A percentile compares a stretch with the other conserved stretches of the same genome.
Conservation (phyloP, 192 early-diverging fungal species). For the Backusella tuberculispora region DNA sequence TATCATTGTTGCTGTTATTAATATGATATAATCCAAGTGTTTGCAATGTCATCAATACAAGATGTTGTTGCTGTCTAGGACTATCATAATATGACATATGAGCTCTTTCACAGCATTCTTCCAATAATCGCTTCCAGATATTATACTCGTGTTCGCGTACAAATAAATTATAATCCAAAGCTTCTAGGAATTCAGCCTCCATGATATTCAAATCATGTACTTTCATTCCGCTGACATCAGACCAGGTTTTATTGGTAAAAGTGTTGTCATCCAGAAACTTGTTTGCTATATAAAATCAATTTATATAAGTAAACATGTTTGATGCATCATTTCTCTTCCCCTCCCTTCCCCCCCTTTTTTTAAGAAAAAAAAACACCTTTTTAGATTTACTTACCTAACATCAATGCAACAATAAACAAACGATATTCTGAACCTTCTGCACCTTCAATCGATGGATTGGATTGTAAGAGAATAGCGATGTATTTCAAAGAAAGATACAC, state of each 20-base stretch:
- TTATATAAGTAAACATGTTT: neutral
- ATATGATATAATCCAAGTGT: conserved; percentile 19
- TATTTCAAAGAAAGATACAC: conserved; percentile 56
- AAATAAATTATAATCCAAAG: conserved; percentile 75
- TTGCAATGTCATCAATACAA: conserved; percentile 13
- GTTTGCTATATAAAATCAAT: conserved; percentile 54
- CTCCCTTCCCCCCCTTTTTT: neutral
- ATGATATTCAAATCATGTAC: conserved; percentile 80
- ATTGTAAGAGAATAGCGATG: conserved; percentile 49
- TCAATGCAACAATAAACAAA: conserved; percentile 57
- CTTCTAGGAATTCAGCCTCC: conserved; percentile 81
- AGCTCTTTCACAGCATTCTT: conserved; percentile 41
- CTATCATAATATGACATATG: conserved; percentile 17
- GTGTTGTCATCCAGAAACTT: conserved; percentile 89
- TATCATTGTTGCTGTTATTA: neutral
- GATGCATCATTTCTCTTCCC: neutral
- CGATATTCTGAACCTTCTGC: conserved; percentile 61
- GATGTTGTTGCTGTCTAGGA: neutral
- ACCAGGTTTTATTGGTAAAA: conserved; percentile 89
- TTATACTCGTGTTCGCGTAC: conserved; percentile 67
- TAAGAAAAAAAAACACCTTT: neutral
- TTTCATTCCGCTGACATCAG: conserved; percentile 82
- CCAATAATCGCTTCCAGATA: conserved; percentile 61
- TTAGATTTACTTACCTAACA: conserved; percentile 42
- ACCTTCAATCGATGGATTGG: conserved; percentile 48